phyloP scores from a whole-genome alignment of 352 stramenopile species.

The Sclerospora graminicola region DNA sequence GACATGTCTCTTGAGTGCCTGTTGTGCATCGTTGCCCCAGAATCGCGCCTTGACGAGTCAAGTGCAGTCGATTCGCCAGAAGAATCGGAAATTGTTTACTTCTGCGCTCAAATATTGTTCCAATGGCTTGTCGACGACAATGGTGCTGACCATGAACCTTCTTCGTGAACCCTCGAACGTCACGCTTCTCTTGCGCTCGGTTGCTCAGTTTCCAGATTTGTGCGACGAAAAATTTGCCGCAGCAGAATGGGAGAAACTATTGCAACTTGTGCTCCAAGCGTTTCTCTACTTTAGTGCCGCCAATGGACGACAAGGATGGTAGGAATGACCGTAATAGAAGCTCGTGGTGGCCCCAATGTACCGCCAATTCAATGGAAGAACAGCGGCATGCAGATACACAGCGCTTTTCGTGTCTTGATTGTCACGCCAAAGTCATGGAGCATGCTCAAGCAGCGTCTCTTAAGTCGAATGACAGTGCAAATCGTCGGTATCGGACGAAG shows the following conservation, averaged over 20 bases:
- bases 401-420: too few species aligned
- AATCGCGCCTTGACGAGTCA: slow-evolving; percentile 46
- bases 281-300: slow-evolving; percentile 55
- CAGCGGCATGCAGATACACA: too few species aligned
- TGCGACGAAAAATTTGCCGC: slow-evolving; percentile 44
- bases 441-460: too few species aligned
- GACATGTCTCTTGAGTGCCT: slow-evolving; percentile 47
- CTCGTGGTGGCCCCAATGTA: slow-evolving; percentile 46
- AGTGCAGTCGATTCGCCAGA: slow-evolving; percentile 43
- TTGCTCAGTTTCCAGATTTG: slow-evolving; percentile 48
- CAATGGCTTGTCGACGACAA: too few species aligned
- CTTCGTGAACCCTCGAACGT: too few species aligned
- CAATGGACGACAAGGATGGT: slow-evolving; percentile 29
- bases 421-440: too few species aligned
- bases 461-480: too few species aligned
- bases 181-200: too few species aligned
- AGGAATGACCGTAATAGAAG: slow-evolving; percentile 11
- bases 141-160: too few species aligned
- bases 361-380: slow-evolving; percentile 29
- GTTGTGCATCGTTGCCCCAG: slow-evolving; percentile 41
- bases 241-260: slow-evolving; percentile 72
- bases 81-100: slow-evolving; percentile 64
- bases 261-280: too few species aligned
- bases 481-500: too few species aligned
- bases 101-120: slow-evolving; percentile 62